Base-by-base conservation (phyloP, 495 filamentous ascomycete genomes). In the Recurvomyces mirabilis region DNA sequence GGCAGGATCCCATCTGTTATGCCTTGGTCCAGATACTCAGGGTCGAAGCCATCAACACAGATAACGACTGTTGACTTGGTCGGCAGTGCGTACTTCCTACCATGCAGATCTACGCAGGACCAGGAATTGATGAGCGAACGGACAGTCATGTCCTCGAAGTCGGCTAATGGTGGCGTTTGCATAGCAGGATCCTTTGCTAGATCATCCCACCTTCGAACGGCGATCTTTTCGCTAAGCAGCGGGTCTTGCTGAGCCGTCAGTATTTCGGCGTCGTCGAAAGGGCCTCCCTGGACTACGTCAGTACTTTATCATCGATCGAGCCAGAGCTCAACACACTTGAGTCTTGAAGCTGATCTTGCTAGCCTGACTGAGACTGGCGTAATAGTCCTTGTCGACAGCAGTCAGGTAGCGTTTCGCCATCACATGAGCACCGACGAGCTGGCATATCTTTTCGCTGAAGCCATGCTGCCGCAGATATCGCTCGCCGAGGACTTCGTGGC, bases 31-130 rank as follows among this genome's bases (percentile, higher is more conserved):
- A 66, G 45, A 34, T 66, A 65, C 10, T 57, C 47, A 15, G 35
- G 20, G 20, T 65, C 62, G 44, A 64, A 65, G 21, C 63, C 60
- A 48, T 66, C 62, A 24, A 66, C 47, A 28, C 62, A 66, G 17
- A 66, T 50, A 12, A 63, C 55, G 4, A 66, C 60, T 2, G 59
- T 60, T 12, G 55, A 55, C 15, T n/a, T 34, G 5, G 33, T 36
- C 9, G 18, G 11, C 7, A 12, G 11, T 7, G 6, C 6, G 15
- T 36, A 12, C 9, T 9, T 36, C 32, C 11, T 6, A 6, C 32
- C 7, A 7, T 36, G 17, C 7, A 19, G 32, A 9, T 6, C 9
- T 17, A 19, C 9, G 11, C 17, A 6, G 9, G 6, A 6, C 7
- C 32, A 15, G 15, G 32, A 36, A 7, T 6, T 17, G 10, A 25